These are phyloP conservation scores for Pseudocercospora fijiensis DNA, from an alignment of 2,329 filamentous ascomycete genomes.

Conservation along the genomic window DNA sequence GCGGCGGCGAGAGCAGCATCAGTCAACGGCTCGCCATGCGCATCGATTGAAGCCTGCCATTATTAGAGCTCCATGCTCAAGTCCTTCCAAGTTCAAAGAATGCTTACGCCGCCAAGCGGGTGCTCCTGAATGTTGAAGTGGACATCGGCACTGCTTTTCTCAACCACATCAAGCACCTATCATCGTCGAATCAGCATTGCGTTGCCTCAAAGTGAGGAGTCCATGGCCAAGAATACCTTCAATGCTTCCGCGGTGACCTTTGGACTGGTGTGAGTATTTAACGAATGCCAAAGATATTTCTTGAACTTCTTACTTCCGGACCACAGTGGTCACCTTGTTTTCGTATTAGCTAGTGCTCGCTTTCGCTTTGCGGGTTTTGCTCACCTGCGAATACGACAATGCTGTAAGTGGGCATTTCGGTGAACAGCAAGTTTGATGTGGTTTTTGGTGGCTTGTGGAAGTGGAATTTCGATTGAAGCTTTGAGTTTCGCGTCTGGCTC, in stretches of 20 bases:
- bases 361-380: background rate
- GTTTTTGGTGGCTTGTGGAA: constrained; percentile 1
- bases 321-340: constrained; percentile 68
- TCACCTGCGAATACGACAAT: constrained; percentile 31
- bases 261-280: constrained; percentile 17
- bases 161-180: constrained; percentile 75
- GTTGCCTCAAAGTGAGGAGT: background rate
- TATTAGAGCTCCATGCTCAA: constrained; percentile 8
- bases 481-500: background rate
- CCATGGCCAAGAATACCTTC: constrained; percentile 59
- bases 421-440: constrained; percentile 1
- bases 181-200: background rate
- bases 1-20: constrained; percentile 79
- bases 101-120: constrained; percentile 82
- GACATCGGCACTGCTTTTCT: constrained; percentile 67
- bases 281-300: background rate
- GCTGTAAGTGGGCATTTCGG: constrained; percentile 30
- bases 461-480: constrained; percentile 1
- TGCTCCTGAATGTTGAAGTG: constrained; percentile 90
- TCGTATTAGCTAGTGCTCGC: constrained; percentile 1
- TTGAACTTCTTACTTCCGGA: constrained; percentile 66
- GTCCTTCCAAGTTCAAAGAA: constrained; percentile 11
- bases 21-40: constrained; percentile 73
- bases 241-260: constrained; percentile 80
- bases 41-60: constrained; percentile 79